phyloP scores from a whole-genome alignment of 768 basidiomycete species.

The Suillus lakei region DNA sequence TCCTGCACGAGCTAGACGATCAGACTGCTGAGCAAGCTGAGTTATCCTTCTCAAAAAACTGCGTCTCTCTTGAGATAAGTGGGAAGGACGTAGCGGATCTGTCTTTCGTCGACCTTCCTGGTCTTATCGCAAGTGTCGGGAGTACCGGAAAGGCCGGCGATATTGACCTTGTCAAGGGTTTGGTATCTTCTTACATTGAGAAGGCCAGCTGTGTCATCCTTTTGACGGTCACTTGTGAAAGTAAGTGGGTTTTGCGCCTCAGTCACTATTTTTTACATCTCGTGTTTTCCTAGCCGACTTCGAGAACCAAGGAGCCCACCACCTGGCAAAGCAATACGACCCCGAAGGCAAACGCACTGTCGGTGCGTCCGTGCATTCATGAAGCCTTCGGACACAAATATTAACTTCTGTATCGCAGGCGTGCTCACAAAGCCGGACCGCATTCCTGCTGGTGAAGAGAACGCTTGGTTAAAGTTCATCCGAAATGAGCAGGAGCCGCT shows the following conservation, averaged over 20 bases:
- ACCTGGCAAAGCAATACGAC: constrained; percentile 64
- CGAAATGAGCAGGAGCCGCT: constrained; percentile 49
- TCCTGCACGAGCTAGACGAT: constrained; percentile 16
- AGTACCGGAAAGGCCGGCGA: constrained; percentile 54
- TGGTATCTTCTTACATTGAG: constrained; percentile 64
- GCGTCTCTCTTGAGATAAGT: constrained; percentile 61
- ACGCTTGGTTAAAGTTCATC: constrained; percentile 60
- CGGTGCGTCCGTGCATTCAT: constrained; percentile 61
- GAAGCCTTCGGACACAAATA: constrained; percentile 48
- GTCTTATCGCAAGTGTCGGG: constrained; percentile 63
- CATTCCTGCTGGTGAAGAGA: constrained; percentile 35
- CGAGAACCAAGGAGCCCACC: constrained; percentile 77
- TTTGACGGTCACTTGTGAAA: constrained; percentile 58
- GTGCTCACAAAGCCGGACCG: constrained; percentile 79
- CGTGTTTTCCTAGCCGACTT: constrained; percentile 63
- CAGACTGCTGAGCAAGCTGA: constrained; percentile 16
- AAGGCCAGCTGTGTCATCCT: constrained; percentile 73
- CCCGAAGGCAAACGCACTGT: constrained; percentile 70
- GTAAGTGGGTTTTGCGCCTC: constrained; percentile 14
- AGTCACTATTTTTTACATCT: constrained; percentile 29
- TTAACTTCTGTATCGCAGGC: constrained; percentile 40
- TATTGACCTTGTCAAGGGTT: constrained; percentile 61
- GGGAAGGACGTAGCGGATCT: constrained; percentile 65
- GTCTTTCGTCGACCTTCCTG: constrained; percentile 68
- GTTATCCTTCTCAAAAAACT: constrained; percentile 56